These are phyloP conservation scores for Colletotrichum noveboracense DNA, from an alignment of 2,329 filamentous ascomycete species.

Conservation along the genomic window DNA sequence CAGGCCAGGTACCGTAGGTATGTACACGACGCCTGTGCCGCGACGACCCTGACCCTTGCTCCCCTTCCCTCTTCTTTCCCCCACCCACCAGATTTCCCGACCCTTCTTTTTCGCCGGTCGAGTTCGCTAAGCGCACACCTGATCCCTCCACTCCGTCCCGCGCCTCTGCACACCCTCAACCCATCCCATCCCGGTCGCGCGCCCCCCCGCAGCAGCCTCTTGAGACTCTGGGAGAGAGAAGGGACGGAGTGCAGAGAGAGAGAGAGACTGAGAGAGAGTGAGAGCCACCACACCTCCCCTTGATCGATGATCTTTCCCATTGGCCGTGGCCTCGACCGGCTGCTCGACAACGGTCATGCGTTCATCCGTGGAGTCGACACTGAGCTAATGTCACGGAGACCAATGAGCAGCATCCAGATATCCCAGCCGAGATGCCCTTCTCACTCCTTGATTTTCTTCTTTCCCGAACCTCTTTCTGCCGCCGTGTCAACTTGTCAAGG, in stretches of 20 bases:
- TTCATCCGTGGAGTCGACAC: conserved; percentile 52
- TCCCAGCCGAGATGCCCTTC: conserved; percentile 44
- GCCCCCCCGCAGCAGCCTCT: background rate
- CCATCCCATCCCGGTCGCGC: background rate
- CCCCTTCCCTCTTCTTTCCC: background rate
- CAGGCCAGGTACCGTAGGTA: background rate
- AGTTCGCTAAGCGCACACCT: conserved; percentile 9
- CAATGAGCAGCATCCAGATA: conserved; percentile 43
- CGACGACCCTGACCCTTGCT: background rate
- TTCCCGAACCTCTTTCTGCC: conserved; percentile 22
- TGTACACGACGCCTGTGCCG: background rate
- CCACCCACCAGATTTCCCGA: conserved; percentile 10
- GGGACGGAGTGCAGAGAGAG: background rate
- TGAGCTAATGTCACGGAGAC: conserved; percentile 48
- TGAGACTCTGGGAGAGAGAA: background rate
- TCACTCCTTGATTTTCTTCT: conserved; percentile 33
- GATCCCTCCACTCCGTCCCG: conserved; percentile 6
- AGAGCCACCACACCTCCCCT: conserved; percentile 6
- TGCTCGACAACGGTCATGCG: conserved; percentile 55
- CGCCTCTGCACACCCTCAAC: background rate
- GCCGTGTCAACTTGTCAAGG: background rate
- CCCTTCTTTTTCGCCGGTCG: conserved; percentile 12
- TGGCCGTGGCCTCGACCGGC: conserved; percentile 13
- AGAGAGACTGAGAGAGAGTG: background rate
- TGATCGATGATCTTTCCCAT: conserved; percentile 20